phyloP scores from a whole-genome alignment of 805 yeast genomes.

The Kodamaea fukazawae region DNA sequence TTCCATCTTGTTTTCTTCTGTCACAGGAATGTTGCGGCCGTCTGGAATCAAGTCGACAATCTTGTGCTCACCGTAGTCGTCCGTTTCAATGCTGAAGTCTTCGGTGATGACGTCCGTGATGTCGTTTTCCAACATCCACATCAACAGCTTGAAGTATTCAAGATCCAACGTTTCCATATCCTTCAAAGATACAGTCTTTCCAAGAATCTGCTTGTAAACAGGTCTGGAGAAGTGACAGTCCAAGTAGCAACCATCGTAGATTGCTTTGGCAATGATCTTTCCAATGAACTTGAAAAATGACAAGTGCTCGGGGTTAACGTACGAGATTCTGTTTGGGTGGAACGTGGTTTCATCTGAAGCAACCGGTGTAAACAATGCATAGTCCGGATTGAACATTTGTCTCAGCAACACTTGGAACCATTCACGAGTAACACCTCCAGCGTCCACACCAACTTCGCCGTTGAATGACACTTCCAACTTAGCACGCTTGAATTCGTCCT shows the following conservation, averaged over 20 bases:
- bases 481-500: constrained; percentile 68
- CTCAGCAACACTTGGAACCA: constrained; percentile 94
- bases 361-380: constrained; percentile 87
- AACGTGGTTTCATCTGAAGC: constrained; percentile 90
- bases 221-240: constrained; percentile 96
- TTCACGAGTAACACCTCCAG: constrained; percentile 96
- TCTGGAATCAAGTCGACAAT: constrained; percentile 75
- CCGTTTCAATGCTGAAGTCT: constrained; percentile 89
- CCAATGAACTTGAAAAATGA: constrained; percentile 95
- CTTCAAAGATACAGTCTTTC: constrained; percentile 75
- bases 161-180: constrained; percentile 94
- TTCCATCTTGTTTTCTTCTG: constrained; percentile 86
- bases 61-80: constrained; percentile 89
- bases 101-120: constrained; percentile 94
- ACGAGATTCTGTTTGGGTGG: constrained; percentile 91
- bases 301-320: constrained; percentile 89
- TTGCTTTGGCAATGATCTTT: constrained; percentile 89
- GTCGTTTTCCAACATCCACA: constrained; percentile 97
- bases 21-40: constrained; percentile 82
- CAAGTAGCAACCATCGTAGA: constrained; percentile 76
- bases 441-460: constrained; percentile 96
- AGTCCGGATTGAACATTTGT: constrained; percentile 95
- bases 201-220: constrained; percentile 83
- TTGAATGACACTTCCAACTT: constrained; percentile 79
- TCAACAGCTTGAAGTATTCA: constrained; percentile 85